These are phyloP conservation scores for Claviceps quebecensis DNA, from an alignment of 2,329 filamentous ascomycete species.

Conservation along the genomic window DNA sequence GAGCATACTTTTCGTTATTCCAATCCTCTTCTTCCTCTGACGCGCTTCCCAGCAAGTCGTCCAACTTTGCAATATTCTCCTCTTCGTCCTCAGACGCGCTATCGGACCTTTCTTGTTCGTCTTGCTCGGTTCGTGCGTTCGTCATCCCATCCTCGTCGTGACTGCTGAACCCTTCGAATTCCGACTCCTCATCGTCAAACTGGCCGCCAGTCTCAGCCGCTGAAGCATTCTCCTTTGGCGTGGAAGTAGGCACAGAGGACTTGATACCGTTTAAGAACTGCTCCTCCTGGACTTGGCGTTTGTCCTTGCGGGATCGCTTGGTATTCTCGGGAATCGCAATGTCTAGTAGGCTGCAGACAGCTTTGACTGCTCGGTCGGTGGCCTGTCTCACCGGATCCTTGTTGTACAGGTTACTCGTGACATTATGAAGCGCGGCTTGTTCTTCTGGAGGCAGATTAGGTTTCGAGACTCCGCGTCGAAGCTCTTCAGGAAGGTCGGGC, in stretches of 20 bases:
- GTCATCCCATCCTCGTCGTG: conserved; percentile 14
- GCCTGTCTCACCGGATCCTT: conserved; percentile 34
- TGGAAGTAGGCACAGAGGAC: background rate
- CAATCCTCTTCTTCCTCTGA: conserved; percentile 29
- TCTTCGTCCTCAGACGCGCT: conserved; percentile 18
- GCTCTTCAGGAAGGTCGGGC: conserved; percentile 33
- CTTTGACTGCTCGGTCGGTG: conserved; percentile 33
- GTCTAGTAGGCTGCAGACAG: conserved; percentile 33
- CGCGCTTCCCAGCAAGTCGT: conserved; percentile 30
- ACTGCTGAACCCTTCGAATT: conserved; percentile 28
- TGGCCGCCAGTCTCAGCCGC: conserved; percentile 6
- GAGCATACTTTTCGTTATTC: conserved; percentile 18
- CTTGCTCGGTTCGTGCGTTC: background rate
- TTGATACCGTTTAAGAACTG: conserved; percentile 13
- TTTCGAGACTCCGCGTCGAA: conserved; percentile 33
- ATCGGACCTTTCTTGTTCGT: conserved; percentile 1
- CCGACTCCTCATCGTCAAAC: conserved; percentile 18
- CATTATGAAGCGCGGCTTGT: conserved; percentile 38
- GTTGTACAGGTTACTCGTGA: conserved; percentile 44
- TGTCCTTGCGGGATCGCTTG: conserved; percentile 18
- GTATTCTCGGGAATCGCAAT: conserved; percentile 31
- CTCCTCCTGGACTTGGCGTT: conserved; percentile 18
- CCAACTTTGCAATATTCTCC: conserved; percentile 26
- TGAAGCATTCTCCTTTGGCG: conserved; percentile 8
- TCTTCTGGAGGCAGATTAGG: conserved; percentile 39